Percentiles rank a stretch among this genome's conserved stretches.
Evolutionary conservation across 768 basidiomycete genomes (phyloP).

Genomic region (Mycena belliarum): DNA sequence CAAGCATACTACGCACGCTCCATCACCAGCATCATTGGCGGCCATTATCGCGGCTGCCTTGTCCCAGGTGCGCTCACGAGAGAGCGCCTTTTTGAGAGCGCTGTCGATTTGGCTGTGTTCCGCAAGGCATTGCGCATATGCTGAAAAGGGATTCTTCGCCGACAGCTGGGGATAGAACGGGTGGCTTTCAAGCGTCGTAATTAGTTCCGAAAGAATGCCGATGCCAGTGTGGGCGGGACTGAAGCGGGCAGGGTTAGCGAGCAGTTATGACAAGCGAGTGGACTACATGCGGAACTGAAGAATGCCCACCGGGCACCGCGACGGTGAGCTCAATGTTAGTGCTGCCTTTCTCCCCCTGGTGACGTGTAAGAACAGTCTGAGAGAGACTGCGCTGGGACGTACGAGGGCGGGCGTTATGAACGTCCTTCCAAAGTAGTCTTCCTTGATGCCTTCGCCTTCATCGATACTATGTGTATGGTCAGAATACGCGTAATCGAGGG

Average conservation of each 20-base stretch:
- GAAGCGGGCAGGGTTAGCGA: not conserved
- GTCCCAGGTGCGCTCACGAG: slow-evolving; percentile 12
- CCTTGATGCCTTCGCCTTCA: slow-evolving; percentile 11
- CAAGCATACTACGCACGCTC: not conserved
- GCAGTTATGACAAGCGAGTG: not conserved
- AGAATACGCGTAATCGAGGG: not conserved
- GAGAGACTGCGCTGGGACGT: not conserved
- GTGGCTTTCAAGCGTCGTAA: slow-evolving; percentile 47
- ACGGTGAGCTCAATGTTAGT: slow-evolving; percentile 44
- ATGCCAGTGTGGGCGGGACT: slow-evolving; percentile 59
- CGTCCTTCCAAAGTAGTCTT: slow-evolving; percentile 7
- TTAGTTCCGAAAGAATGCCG: slow-evolving; percentile 54
- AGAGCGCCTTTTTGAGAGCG: not conserved
- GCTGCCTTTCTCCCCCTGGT: slow-evolving; percentile 48
- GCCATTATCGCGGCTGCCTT: slow-evolving; percentile 8
- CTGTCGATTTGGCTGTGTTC: slow-evolving; percentile 8
- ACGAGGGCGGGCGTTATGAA: slow-evolving; percentile 3
- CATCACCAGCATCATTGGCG: not conserved
- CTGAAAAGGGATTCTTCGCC: slow-evolving; percentile 4
- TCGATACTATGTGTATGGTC: slow-evolving; percentile 6
- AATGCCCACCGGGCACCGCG: slow-evolving; percentile 57
- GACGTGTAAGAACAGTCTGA: not conserved
- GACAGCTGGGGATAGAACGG: slow-evolving; percentile 32
- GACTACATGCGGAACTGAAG: slow-evolving; percentile 45
- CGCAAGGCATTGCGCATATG: slow-evolving; percentile 6